These are phyloP conservation scores for Suillus luteus DNA, from an alignment of 768 basidiomycete species.

Conservation along the genomic window DNA sequence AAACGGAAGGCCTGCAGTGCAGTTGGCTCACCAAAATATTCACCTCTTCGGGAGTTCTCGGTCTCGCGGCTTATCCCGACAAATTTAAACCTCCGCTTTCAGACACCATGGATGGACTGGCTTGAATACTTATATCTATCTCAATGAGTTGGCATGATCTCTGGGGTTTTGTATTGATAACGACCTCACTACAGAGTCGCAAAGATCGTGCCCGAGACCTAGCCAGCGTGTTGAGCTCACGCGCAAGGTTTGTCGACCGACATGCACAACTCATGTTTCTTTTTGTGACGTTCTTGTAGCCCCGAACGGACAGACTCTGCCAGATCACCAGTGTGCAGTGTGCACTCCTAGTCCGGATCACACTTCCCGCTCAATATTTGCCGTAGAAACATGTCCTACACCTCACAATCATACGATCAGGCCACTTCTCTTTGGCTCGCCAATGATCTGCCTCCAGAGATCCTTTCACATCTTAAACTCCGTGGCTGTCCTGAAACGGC, in stretches of 20 bases:
- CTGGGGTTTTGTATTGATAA: not conserved
- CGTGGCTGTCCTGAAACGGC: constrained; percentile 42
- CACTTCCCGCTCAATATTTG: not conserved
- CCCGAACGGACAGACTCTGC: not conserved
- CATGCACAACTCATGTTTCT: not conserved
- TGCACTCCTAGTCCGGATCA: not conserved
- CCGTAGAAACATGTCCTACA: not conserved
- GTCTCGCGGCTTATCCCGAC: constrained; percentile 26
- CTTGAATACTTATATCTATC: not conserved
- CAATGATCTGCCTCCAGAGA: constrained; percentile 40
- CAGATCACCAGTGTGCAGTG: not conserved
- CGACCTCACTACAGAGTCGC: not conserved
- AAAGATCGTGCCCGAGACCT: not conserved
- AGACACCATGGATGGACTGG: not conserved
- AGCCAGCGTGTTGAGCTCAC: not conserved
- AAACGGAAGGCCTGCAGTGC: constrained; percentile 3
- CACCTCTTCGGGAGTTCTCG: constrained; percentile 33
- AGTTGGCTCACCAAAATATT: constrained; percentile 21
- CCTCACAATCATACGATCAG: constrained; percentile 11
- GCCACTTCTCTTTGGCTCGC: constrained; percentile 42
- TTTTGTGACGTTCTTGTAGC: not conserved
- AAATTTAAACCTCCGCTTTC: constrained; percentile 26
- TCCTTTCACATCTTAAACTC: constrained; percentile 39
- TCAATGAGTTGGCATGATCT: not conserved
- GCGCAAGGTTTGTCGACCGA: not conserved